Base-by-base conservation (phyloP, 2,329 filamentous ascomycete genomes). In the Tothia fuscella region DNA sequence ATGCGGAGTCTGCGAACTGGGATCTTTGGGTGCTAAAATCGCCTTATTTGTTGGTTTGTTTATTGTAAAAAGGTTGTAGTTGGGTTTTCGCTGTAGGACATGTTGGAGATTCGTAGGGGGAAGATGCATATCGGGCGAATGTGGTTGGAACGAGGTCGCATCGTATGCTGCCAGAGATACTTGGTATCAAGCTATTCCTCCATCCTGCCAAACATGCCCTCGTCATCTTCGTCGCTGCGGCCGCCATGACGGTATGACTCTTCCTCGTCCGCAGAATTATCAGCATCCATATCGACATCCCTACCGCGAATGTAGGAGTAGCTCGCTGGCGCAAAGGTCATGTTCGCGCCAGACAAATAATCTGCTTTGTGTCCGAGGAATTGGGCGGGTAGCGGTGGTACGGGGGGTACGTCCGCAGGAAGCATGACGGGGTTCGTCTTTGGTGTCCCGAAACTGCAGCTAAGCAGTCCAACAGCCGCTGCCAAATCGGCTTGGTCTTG, bases 191-290 rank as follows among this genome's bases (percentile, higher is more conserved):
- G 16, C 46, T 70, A 91, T 62, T 93, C 86, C 64, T 98, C 91
- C 89, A 96, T 96, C 51, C 78, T 77, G 44, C 88, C 88, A 67
- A 98, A 98, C 53, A 96, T 82, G 56, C 88, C 88, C 50, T 95
- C 88, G 50, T 96, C 89, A 48, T 93, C 87, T 52, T 94, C 88
- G 52, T 93, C 84, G 59, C 78, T 81, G 47, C 81, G 74, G 38
- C 74, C 74, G 45, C 56, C 56, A 47, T 49, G 56, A 36, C 55
- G 55, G 40, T 64, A 68, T 53, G 78, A 77, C 45, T 79, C 74
- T 47, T 82, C 78, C 42, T 85, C 79, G 49, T 77, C 76, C 51
- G 69, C 68, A 49, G 72, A 67, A 59, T 72, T 78, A 44, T 78
- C 76, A 49, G 74, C 58, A 42, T 68, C 65, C 65, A 70, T 70